Evolutionary conservation across 441 rosid genomes (phyloP), one percentile per base, ranked within the genome.

Genomic region (Erodium texanum): DNA sequence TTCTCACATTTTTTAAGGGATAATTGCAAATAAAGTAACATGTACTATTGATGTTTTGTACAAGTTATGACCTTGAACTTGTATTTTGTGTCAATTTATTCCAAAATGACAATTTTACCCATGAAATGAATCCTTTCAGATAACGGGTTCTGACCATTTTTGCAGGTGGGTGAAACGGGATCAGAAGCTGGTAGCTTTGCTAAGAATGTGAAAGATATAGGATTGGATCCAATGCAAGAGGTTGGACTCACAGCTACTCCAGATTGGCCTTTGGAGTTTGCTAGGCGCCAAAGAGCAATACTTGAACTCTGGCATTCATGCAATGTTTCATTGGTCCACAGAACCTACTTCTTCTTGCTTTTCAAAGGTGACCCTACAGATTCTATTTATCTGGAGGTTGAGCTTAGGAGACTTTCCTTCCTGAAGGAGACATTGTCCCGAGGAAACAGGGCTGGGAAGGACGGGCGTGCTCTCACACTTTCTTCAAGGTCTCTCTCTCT

Each of bases 331-430:
- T 73, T 93, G 85, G 84, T 85, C 69, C 99, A 93, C 79, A 79
- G 96, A 74, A 84, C 90, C 78, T 89, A 90, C 86, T 89, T 93
- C 82, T 86, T 82, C 80, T 79, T 90, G 70, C 83, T 87, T 24
- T 86, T 87, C 66, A 87, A 86, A 74, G 95, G 97, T 58, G 95
- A 91, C 76, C 88, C 84, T 2, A 73, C 84, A 56, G 97, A 92
- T 77, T 83, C 90, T 15, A 79, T 89, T 75, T 92, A 87, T 77
- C 82, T 94, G 96, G 98, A 92, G 75, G 96, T 88, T 16, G 98
- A 94, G 80, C 87, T 80, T 62, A 84, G 94, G 70, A 84, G 93
- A 71, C 72, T 94, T 66, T 71, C 82, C 70, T 83, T 87, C 74
- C 84, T 92, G 7, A 88, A 81, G 82, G 83, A 86, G 43, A 79